Conservation (phyloP, 345 rosid genomes). For the Garcia nutans region DNA sequence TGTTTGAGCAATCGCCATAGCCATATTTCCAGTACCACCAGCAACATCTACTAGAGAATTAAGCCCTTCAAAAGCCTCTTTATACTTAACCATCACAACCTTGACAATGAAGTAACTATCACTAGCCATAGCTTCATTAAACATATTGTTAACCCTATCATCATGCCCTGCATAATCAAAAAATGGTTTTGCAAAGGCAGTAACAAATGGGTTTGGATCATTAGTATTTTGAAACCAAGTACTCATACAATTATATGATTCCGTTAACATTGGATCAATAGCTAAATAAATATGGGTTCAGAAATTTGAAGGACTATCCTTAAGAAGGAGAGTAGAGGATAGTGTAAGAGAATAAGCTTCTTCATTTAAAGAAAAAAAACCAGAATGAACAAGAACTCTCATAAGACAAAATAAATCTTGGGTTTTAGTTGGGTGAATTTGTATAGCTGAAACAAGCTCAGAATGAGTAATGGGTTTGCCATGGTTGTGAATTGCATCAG, state of each 20-base stretch:
- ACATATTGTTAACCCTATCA: not conserved
- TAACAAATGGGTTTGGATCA: conserved; percentile 6
- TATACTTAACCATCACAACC: conserved; percentile 10
- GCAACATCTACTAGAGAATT: conserved; percentile 26
- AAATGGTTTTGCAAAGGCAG: not conserved
- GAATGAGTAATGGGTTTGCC: conserved; percentile 36
- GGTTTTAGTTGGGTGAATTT: conserved; percentile 24
- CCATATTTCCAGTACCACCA: conserved; percentile 14
- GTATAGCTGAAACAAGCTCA: conserved; percentile 22
- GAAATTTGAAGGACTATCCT: conserved; percentile 1
- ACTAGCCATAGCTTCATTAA: conserved; percentile 32
- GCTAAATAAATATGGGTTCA: not conserved
- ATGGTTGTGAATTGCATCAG: conserved; percentile 41
- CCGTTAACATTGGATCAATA: conserved; percentile 17
- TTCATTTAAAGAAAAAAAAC: conserved; percentile 30
- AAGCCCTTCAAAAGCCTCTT: conserved; percentile 23
- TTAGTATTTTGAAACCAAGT: conserved; percentile 29
- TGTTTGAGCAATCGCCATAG: conserved; percentile 8
- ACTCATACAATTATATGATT: conserved; percentile 26
- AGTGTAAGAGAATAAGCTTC: conserved; percentile 25
- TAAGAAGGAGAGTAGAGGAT: conserved; percentile 26
- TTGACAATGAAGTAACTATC: conserved; percentile 23
- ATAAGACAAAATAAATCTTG: conserved; percentile 30
- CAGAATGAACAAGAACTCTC: conserved; percentile 36
- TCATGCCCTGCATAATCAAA: conserved; percentile 17